Conservation (phyloP, 306 rosid species). For the Styphnolobium japonicum region DNA sequence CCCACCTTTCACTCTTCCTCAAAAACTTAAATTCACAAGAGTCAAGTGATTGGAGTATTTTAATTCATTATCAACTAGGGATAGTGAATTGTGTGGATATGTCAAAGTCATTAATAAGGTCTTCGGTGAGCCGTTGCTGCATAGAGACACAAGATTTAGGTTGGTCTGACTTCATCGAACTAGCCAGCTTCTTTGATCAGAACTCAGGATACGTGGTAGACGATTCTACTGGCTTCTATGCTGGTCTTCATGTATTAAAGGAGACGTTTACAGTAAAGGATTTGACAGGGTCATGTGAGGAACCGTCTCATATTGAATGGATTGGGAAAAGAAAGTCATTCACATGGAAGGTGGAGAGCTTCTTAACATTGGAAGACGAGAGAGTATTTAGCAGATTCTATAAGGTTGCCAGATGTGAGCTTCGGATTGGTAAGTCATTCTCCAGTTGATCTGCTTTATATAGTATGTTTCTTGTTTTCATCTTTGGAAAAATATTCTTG, state of each 20-base stretch:
- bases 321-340: constrained; percentile 41
- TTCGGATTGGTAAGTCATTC: constrained; percentile 57
- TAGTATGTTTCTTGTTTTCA: neutral
- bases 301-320: constrained; percentile 1
- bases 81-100: constrained; percentile 51
- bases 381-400: constrained; percentile 62
- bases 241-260: constrained; percentile 57
- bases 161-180: constrained; percentile 70
- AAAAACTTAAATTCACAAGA: constrained; percentile 56
- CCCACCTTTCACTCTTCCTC: constrained; percentile 70
- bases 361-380: constrained; percentile 57
- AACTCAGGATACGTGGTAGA: constrained; percentile 55
- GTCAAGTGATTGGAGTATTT: constrained; percentile 66
- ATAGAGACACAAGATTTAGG: constrained; percentile 70
- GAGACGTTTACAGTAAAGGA: constrained; percentile 55
- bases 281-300: constrained; percentile 1
- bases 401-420: constrained; percentile 61
- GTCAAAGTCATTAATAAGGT: constrained; percentile 58
- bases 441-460: neutral
- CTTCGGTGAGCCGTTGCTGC: constrained; percentile 61
- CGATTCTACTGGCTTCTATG: constrained; percentile 59
- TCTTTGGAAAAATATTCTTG: neutral
- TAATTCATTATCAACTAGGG: constrained; percentile 55
- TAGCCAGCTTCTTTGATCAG: constrained; percentile 63
- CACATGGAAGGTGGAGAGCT: constrained; percentile 73